phyloP scores from a whole-genome alignment of 2,329 filamentous ascomycete species.

The Domatiomyces globalis region DNA sequence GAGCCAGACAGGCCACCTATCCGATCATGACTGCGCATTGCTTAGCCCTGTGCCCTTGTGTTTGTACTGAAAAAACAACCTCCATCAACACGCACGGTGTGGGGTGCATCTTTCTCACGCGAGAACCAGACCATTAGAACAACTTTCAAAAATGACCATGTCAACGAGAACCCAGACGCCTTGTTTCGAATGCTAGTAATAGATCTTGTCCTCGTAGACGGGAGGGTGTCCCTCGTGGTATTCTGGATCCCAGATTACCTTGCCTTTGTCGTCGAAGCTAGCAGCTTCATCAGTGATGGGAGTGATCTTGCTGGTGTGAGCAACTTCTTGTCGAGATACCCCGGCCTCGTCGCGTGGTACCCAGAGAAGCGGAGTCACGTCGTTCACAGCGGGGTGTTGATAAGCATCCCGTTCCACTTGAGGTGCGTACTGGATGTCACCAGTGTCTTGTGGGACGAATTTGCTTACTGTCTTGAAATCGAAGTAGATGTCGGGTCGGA shows the following conservation, averaged over 20 bases:
- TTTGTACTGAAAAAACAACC: neutral
- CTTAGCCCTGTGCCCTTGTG: neutral
- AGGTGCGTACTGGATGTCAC: conserved; percentile 45
- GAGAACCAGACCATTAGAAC: neutral
- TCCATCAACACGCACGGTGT: neutral
- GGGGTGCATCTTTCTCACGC: neutral
- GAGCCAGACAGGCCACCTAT: neutral
- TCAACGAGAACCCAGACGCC: neutral
- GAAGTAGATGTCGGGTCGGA: conserved; percentile 63
- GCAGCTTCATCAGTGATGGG: conserved; percentile 71
- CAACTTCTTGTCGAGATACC: conserved; percentile 62
- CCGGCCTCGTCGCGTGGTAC: conserved; percentile 63
- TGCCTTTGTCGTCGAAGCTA: conserved; percentile 55
- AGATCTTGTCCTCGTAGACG: conserved; percentile 44
- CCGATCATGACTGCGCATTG: neutral
- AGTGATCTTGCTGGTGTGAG: conserved; percentile 55
- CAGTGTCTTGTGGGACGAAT: conserved; percentile 47
- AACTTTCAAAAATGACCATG: neutral
- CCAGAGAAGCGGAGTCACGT: conserved; percentile 59
- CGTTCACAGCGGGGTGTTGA: conserved; percentile 54
- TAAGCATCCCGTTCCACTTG: conserved; percentile 55
- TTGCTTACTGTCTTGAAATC: conserved; percentile 58
- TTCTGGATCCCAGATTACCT: conserved; percentile 44
- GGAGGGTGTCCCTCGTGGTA: conserved; percentile 38
- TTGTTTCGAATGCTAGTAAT: conserved; percentile 26